Evolutionary conservation across 257 asterid species (phyloP), one percentile per base, ranked within the genome.

Genomic region (Nyctanthes arbortristis): DNA sequence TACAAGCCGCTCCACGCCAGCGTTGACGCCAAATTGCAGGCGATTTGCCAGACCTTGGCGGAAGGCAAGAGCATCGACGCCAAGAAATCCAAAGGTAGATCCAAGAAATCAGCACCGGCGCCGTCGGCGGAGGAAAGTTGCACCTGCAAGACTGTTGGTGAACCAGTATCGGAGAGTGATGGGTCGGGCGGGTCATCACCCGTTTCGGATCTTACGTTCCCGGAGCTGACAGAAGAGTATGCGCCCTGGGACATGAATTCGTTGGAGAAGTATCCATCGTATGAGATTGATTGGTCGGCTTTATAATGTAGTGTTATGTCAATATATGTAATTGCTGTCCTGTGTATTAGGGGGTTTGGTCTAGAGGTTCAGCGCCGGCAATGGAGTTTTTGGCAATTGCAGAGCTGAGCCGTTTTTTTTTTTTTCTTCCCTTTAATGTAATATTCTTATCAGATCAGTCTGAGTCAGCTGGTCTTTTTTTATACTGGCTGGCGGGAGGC

Each of bases 11-110:
- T 93, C 69, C 98, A 88, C 36, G 90, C 96, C 76, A 77, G 73
- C 45, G 99, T 93, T 22, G 99, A 91, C 65, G 97, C 96, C 43
- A 93, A 89, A 77, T 75, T 93, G 27, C 77, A 87, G 33, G 83
- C 84, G 9, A 88, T 93, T 36, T 93, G 97, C 77, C 82, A 73
- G 70, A 76, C 74, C 20, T 73, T 93, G 52, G 97, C 97, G 0
- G 78, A 85, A 78, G 96, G 96, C 49, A 87, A 85, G 79, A 84
- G 87, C 78, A 72, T 88, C 5, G 98, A 90, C 68, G 67, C 71
- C 6, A 79, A 75, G 73, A 90, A 81, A 59, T 24, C 80, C 27
- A 92, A 80, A 65, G 72, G 78, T 11, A 49, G 67, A 33, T 34
- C 75, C 7, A 80, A 71, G n/a, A 80, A 75, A 33, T 61, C 63